Conservation (phyloP, 139 green algal genomes). For the Tetradesmus lagerheimii region DNA sequence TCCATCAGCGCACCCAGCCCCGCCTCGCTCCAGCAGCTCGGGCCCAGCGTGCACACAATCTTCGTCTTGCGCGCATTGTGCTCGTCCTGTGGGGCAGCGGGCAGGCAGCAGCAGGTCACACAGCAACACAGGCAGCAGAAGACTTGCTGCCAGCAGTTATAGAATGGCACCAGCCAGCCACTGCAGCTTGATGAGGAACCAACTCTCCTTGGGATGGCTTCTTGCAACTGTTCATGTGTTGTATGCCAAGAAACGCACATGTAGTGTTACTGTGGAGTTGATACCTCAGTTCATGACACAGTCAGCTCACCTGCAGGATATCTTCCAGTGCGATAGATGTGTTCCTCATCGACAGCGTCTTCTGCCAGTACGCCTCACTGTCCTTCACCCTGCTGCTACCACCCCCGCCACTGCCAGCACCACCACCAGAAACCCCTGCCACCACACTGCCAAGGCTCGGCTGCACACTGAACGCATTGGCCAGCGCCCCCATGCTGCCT, state of each 20-base stretch:
- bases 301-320: constrained; percentile 31
- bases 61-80: constrained; percentile 65
- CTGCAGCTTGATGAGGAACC: too few relatives aligned
- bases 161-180: too few relatives aligned
- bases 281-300: too few relatives aligned
- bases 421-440: not conserved
- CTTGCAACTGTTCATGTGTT: too few relatives aligned
- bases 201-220: too few relatives aligned
- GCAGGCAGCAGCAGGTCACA: too few relatives aligned
- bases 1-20: constrained; percentile 74
- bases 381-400: not conserved
- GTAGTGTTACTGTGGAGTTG: too few relatives aligned
- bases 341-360: constrained; percentile 58
- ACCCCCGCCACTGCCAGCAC: not conserved
- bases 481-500: constrained; percentile 6
- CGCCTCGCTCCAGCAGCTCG: constrained; percentile 80
- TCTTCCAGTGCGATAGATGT: constrained; percentile 58
- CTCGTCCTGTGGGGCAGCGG: not conserved
- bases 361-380: constrained; percentile 36
- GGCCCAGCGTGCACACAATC: constrained; percentile 96
- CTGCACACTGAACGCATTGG: constrained; percentile 5
- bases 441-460: not conserved
- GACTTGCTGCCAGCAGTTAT: too few relatives aligned
- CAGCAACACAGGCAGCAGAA: not conserved
- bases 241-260: too few relatives aligned